Conservation (phyloP, 495 filamentous ascomycete genomes). For the Talaromyces trachyspermus region DNA sequence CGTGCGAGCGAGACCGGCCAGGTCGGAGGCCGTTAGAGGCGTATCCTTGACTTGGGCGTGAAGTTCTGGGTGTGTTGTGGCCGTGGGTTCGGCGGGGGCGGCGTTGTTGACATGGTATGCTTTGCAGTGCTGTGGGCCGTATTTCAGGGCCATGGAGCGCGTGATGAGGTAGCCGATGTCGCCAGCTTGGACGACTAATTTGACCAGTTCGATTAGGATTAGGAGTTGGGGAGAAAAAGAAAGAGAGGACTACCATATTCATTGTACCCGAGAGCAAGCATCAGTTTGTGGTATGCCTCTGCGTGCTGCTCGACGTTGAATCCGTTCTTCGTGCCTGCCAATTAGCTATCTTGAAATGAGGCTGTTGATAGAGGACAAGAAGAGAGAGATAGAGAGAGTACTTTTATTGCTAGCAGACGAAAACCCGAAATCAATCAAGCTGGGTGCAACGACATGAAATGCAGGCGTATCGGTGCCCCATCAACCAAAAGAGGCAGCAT, state of each 20-base stretch:
- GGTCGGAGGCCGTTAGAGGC: slow-evolving; percentile 15
- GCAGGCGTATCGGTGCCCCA: slow-evolving; percentile 20
- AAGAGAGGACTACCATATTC: slow-evolving; percentile 43
- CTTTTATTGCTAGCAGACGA: slow-evolving; percentile 21
- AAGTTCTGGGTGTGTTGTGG: slow-evolving; percentile 27
- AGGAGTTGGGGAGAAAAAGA: background rate
- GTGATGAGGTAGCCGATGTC: slow-evolving; percentile 63
- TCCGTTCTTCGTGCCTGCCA: slow-evolving; percentile 28
- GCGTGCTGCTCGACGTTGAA: slow-evolving; percentile 57
- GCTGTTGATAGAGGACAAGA: no score
- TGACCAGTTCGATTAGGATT: background rate
- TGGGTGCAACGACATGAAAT: slow-evolving; percentile 40
- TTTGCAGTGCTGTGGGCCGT: slow-evolving; percentile 44
- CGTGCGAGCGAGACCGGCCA: slow-evolving; percentile 39
- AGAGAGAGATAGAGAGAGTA: background rate
- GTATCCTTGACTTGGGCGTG: slow-evolving; percentile 25
- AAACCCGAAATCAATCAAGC: slow-evolving; percentile 36
- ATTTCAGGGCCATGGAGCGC: slow-evolving; percentile 47
- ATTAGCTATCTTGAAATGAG: background rate
- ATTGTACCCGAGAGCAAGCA: slow-evolving; percentile 59
- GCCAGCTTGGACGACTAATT: slow-evolving; percentile 54
- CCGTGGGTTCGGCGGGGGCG: slow-evolving; percentile 23
- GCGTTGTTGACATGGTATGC: slow-evolving; percentile 63
- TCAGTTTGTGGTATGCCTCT: slow-evolving; percentile 53
- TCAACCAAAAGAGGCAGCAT: slow-evolving; percentile 23